Base-by-base conservation (phyloP, 768 basidiomycete genomes). In the Pleurotus sapidus region DNA sequence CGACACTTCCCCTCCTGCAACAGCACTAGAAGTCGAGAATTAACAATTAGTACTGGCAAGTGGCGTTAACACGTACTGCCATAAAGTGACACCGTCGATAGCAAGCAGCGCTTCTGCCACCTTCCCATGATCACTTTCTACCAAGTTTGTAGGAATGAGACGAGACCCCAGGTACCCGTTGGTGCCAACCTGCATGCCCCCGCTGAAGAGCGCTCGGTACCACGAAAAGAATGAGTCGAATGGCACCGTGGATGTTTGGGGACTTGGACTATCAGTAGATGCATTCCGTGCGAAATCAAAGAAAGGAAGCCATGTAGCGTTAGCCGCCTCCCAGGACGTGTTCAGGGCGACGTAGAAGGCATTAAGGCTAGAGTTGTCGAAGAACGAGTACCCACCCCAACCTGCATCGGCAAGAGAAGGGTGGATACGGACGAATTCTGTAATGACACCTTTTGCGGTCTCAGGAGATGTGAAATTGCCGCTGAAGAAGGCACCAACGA, bases 1-100 rank as follows among this genome's bases (percentile, higher is more conserved):
- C 3, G 71, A 67, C 9, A 80, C 81, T 11, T 67, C 74, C 3
- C 82, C 81, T 2, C 81, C 81, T 5, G 67, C 73, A 5, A 82
- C 63, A 23, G 73, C 65, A 51, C 80, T 82, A 23, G 18, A 39
- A 30, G 30, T 11, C 7, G 8, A 30, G 30, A 30, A 30, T 30
- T 30, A 30, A 11, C 7, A 30, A 30, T 30, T 30, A 30, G 30
- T 30, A 8, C 30, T 30, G 30, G 30, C 11, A 30, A 9, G 30
- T 30, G 30, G 30, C 30, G 38, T 37, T 14, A 27, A 47, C 46
- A 60, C 59, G 42, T 45, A 63, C 61, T 58, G 47, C 42, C 49
- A 62, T n/a, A 18, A 18, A 27, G 51, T 48, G 56, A 57, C 54
- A 17, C 23, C 58, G 5, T 61, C 27, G 11, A 48, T n/a, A 34